Evolutionary conservation across 352 stramenopile genomes (phyloP), one percentile per base, ranked within the genome.

Genomic region (Phytophthora capsici): DNA sequence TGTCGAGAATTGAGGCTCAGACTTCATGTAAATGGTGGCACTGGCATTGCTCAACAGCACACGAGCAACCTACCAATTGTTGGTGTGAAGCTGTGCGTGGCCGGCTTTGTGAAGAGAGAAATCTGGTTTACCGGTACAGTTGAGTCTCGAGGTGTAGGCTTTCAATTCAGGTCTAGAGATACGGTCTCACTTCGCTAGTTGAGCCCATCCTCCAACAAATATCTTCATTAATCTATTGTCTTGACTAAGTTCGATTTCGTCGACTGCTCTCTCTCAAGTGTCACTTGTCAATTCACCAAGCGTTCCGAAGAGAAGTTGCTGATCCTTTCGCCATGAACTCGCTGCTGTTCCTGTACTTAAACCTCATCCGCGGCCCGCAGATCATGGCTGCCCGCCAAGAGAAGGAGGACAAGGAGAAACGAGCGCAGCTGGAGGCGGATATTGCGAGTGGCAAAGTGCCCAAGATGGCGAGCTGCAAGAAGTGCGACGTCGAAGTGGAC

Each of bases 271-370:
- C 52, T 63, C 20, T 38, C 41, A 53, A 53, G 23, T 46, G 32
- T 57, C 63, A 71, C 25, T 71, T 71, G 48, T 61, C 63, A 71
- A 63, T 56, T 41, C 59, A 54, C 38, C 7, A 62, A 52, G 34
- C 12, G 28, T 13, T 34, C 8, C 10, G 8, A 9, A 34, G 28
- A 34, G 1, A 14, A 34, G 10, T 34, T 34, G 8, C 28, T 30
- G 6, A 3, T 12, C 28, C 10, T 34, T 12, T 23, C 16, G 37
- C 50, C 20, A 93, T 93, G 85, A 93, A 93, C 75, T 88, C 79
- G 57, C 63, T 93, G 36, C 67, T 93, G 26, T 76, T 91, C 60
- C 72, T 93, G 63, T 93, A 93, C 69, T 70, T 93, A 40, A 90
- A 86, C 69, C 57, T 91, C 14, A 68, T 93, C 57, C 85, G 85